phyloP scores from a whole-genome alignment of 1,284 basidiomycete species.

The Fomitopsis palustris region DNA sequence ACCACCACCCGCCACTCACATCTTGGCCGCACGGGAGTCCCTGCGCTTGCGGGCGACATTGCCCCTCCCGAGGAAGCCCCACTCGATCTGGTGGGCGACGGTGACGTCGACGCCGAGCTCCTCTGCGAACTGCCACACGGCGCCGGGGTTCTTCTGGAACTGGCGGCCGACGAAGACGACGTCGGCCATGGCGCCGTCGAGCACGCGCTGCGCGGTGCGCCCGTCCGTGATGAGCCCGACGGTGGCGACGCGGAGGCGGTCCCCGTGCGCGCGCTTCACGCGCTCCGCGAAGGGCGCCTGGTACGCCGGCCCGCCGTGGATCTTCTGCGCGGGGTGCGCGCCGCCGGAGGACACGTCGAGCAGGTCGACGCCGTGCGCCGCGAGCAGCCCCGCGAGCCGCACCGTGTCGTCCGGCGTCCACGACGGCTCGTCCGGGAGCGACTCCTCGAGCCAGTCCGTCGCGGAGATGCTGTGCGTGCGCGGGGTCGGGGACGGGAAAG shows the following conservation, averaged over 20 bases:
- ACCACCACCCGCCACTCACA: too few relatives aligned
- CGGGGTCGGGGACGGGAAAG: background rate
- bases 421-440: slow-evolving; percentile 37
- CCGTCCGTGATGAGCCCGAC: slow-evolving; percentile 65
- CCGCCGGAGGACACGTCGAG: slow-evolving; percentile 56
- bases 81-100: slow-evolving; percentile 45
- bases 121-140: slow-evolving; percentile 47
- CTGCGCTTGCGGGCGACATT: background rate
- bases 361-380: slow-evolving; percentile 53
- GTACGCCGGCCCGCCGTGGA: slow-evolving; percentile 35
- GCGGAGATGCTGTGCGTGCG: slow-evolving; percentile 43
- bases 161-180: slow-evolving; percentile 43
- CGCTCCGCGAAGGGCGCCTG: slow-evolving; percentile 48
- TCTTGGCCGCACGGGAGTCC: background rate
- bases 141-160: slow-evolving; percentile 53
- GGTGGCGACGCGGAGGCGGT: slow-evolving; percentile 44
- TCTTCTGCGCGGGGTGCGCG: slow-evolving; percentile 34
- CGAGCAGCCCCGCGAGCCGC: slow-evolving; percentile 43
- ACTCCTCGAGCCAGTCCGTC: slow-evolving; percentile 53
- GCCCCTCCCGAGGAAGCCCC: slow-evolving; percentile 35
- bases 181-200: slow-evolving; percentile 43
- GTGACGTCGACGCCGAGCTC: slow-evolving; percentile 47
- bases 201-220: slow-evolving; percentile 55
- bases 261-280: slow-evolving; percentile 42
- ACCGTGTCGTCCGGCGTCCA: slow-evolving; percentile 58